Conservation (phyloP, 1,139 yeast genomes). For the Hemisphaericaspora subhashii region DNA sequence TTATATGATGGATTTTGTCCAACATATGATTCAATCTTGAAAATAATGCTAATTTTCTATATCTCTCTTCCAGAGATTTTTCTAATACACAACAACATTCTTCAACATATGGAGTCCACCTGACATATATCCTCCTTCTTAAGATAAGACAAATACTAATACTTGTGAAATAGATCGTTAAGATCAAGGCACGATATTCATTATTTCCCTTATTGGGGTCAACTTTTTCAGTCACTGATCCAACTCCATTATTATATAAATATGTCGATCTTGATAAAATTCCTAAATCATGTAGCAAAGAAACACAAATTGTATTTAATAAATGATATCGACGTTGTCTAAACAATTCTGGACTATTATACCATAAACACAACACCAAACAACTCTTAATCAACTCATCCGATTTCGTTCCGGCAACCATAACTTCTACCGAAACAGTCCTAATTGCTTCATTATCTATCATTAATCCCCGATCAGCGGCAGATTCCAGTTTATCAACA, state of each 20-base stretch:
- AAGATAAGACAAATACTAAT: slow-evolving; percentile 56
- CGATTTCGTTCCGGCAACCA: slow-evolving; percentile 72
- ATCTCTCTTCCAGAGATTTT: slow-evolving; percentile 26
- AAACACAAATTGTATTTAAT: slow-evolving; percentile 63
- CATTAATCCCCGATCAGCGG: slow-evolving; percentile 29
- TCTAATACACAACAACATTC: slow-evolving; percentile 57
- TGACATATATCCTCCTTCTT: slow-evolving; percentile 51
- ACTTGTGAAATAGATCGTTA: slow-evolving; percentile 50
- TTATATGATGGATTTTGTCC: slow-evolving; percentile 60
- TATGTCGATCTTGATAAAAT: slow-evolving; percentile 53
- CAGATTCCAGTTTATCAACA: slow-evolving; percentile 21
- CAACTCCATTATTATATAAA: slow-evolving; percentile 35
- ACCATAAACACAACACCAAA: slow-evolving; percentile 69
- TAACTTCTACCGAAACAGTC: slow-evolving; percentile 58
- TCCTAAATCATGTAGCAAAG: slow-evolving; percentile 75
- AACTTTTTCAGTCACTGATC: slow-evolving; percentile 23
- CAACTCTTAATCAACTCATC: slow-evolving; percentile 66
- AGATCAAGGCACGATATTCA: slow-evolving; percentile 39
- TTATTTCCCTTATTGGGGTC: slow-evolving; percentile 11
- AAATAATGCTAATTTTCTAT: slow-evolving; percentile 52
- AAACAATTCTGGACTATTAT: slow-evolving; percentile 79
- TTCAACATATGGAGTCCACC: slow-evolving; percentile 63
- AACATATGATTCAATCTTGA: slow-evolving; percentile 59
- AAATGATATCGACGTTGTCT: slow-evolving; percentile 77
- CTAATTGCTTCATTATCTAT: slow-evolving; percentile 62